Base-by-base conservation (phyloP, 805 yeast species). In the Komagataella pastoris region DNA sequence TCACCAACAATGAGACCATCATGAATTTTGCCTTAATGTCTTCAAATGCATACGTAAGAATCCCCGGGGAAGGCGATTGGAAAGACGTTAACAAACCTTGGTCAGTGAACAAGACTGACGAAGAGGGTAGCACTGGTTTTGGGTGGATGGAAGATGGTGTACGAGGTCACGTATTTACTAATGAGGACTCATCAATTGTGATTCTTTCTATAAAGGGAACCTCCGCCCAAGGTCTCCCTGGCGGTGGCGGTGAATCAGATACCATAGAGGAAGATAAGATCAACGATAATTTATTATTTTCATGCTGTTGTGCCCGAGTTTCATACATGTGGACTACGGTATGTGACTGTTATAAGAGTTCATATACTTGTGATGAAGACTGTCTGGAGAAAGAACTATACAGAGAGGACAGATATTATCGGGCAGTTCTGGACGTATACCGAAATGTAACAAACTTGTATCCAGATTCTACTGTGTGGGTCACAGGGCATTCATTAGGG, bases 301-400 rank as follows among this genome's bases (percentile, higher is more conserved):
- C 95, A 8, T 93, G 99, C 65, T 93, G 99, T 65, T 93, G 99
- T 68, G 98, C 96, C 0, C 75, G 97, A 44, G 84, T 91, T 1
- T 79, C 93, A 44, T 89, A 88, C 57, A 67, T 88, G 66, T 93
- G 98, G 99, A 80, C 84, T 6, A 85, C 97, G 0, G 98, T 89
- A 1, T 93, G 99, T 67, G 97, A 89, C 65, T 93, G 99, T 63
- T 91, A 84, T 61, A 78, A 81, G 55, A 79, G 77, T 50, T 77
- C 95, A 0, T 88, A 87, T 65, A 86, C 91, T 0, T 93, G 99
- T 67, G 83, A 89, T 65, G 93, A 88, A 65, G 76, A 76, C 53
- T 93, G 99, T 62, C 67, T 93, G 23, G 97, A 89, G 63, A 72
- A 69, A 50, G 95, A 87, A 60, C 66, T 90, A 49, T 71, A 78